phyloP scores from a whole-genome alignment of 2,329 filamentous ascomycete genomes.

The Penicillium sp. region DNA sequence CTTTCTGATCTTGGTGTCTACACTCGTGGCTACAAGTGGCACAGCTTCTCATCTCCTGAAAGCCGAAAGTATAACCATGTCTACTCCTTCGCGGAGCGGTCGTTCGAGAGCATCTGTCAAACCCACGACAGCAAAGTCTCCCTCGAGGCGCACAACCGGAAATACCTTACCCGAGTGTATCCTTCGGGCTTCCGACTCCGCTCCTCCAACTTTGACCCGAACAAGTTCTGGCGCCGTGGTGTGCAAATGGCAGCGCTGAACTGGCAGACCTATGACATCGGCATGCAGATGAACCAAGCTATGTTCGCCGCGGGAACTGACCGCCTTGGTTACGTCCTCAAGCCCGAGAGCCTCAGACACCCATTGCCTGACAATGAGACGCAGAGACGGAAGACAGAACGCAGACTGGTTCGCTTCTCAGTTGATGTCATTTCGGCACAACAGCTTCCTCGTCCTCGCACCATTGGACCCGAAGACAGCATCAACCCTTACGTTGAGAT shows the following conservation, averaged over 20 bases:
- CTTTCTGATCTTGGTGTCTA: slow-evolving; percentile 84
- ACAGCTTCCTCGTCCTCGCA: slow-evolving; percentile 80
- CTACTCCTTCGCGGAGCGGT: slow-evolving; percentile 88
- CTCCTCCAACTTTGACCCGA: slow-evolving; percentile 91
- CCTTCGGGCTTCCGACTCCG: slow-evolving; percentile 76
- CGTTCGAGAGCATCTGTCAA: slow-evolving; percentile 76
- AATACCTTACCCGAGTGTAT: slow-evolving; percentile 90
- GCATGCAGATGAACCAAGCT: slow-evolving; percentile 93
- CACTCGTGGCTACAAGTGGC: slow-evolving; percentile 75
- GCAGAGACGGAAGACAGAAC: slow-evolving; percentile 61
- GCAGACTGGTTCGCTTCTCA: slow-evolving; percentile 77
- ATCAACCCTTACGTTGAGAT: slow-evolving; percentile 94
- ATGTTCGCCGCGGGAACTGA: slow-evolving; percentile 94
- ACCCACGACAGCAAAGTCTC: slow-evolving; percentile 71
- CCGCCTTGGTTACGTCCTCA: slow-evolving; percentile 86
- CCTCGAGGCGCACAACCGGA: slow-evolving; percentile 85
- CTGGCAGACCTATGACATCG: slow-evolving; percentile 96
- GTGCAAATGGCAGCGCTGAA: slow-evolving; percentile 98
- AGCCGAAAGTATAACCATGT: slow-evolving; percentile 91
- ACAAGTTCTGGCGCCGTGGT: slow-evolving; percentile 89
- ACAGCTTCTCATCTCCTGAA: slow-evolving; percentile 71
- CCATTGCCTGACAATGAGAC: slow-evolving; percentile 25
- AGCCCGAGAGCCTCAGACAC: slow-evolving; percentile 75
- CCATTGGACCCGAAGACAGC: slow-evolving; percentile 66
- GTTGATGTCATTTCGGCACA: slow-evolving; percentile 92